Evolutionary conservation across 345 rosid genomes (phyloP), one percentile per base, ranked within the genome.

Genomic region (Moricandia arvensis): DNA sequence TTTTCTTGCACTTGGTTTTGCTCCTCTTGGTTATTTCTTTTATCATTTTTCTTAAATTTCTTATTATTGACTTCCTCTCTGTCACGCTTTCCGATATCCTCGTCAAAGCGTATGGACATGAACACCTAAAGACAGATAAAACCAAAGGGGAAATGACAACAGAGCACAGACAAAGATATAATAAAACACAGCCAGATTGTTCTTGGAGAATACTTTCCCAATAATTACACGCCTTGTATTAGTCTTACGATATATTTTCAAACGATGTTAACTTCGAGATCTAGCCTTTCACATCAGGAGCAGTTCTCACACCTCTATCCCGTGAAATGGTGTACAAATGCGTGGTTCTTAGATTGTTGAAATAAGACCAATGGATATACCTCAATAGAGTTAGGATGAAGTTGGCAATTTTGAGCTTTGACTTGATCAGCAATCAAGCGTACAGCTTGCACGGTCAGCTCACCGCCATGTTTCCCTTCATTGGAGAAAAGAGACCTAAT

Each of bases 401-500:
- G 81, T 65, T 89, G 98, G 67, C 98, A 95, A 82, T 88, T 74
- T 71, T 81, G 79, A 63, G 80, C 80, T 82, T 93, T 95, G 63
- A 95, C 98, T 66, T 80, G 88, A 73, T 82, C 81, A 75, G 99
- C 98, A 76, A 95, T 93, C 80, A 89, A 78, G 58, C 85, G 88
- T 55, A 91, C 91, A 73, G 90, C 94, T 64, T 87, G 91, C 41
- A 83, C 83, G 30, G 98, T 90, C 47, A 88, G 91, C 83, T 84
- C 93, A 85, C 98, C 93, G 7, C 94, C 93, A 72, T 95, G 96
- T 74, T 93, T 95, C 65, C 87, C 93, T 83, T 90, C 97, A 70
- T 88, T 87, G 68, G 82, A 65, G 83, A 93, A 95, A 68, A 95
- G 89, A 18, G 94, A 93, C 83, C 85, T 85, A 60, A 95, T 66